Evolutionary conservation across 108 stramenopile genomes (phyloP).

Genomic region (Aurantiochytrium sp.): DNA sequence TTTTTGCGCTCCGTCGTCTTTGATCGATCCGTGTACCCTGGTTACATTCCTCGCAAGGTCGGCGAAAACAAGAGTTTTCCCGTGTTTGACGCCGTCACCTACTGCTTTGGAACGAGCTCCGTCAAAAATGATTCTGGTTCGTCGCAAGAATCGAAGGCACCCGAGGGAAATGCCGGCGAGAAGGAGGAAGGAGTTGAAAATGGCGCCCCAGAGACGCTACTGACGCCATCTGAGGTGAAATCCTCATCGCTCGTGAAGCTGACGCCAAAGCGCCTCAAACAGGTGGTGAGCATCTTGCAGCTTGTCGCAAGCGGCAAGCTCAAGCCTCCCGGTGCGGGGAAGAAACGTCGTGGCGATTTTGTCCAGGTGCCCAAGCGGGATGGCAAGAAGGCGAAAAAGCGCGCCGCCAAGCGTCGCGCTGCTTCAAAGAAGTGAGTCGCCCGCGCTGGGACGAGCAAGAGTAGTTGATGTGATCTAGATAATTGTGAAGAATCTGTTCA

Average conservation of each 20-base stretch:
- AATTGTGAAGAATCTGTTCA: no score
- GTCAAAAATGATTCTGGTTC: no score
- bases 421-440: neutral
- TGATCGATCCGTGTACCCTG: slow-evolving; percentile 59
- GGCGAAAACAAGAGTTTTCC: slow-evolving; percentile 73
- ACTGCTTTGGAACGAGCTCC: slow-evolving; percentile 43
- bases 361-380: neutral
- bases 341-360: neutral
- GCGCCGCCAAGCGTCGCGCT: neutral
- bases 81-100: slow-evolving; percentile 75
- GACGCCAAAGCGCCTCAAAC: neutral
- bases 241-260: no score
- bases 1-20: slow-evolving; percentile 63
- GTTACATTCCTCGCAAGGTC: slow-evolving; percentile 74
- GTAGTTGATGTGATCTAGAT: neutral
- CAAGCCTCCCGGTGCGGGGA: neutral
- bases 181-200: neutral
- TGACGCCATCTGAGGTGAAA: neutral
- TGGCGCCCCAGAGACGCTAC: neutral
- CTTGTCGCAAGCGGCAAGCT: neutral
- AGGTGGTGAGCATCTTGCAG: neutral
- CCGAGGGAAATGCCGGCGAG: neutral
- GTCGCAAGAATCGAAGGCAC: neutral
- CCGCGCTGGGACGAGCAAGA: neutral
- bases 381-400: neutral